Percentiles rank a stretch among this genome's conserved stretches.
Conservation (phyloP, 2,329 filamentous ascomycete genomes). For the Penicillium sp. region DNA sequence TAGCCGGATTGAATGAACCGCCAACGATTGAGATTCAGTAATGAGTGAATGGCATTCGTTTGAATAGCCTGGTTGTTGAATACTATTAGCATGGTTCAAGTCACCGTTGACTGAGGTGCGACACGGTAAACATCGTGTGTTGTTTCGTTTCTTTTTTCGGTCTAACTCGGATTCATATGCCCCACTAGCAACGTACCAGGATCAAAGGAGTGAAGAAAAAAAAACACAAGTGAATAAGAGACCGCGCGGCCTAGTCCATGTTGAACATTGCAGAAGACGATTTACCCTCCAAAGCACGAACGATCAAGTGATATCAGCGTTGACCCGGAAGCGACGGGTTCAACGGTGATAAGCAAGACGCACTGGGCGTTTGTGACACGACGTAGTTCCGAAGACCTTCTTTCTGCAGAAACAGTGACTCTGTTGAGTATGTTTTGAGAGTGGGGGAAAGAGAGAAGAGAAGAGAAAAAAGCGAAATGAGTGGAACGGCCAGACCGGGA, state of each 20-base stretch:
- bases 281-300: neutral
- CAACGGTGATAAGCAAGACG: constrained; percentile 7
- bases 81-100: constrained; percentile 2
- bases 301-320: constrained; percentile 7
- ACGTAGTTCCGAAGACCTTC: neutral
- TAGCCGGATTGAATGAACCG: neutral
- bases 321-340: constrained; percentile 9
- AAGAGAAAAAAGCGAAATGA: constrained; percentile 12
- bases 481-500: constrained; percentile 9
- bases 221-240: constrained; percentile 2
- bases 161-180: neutral
- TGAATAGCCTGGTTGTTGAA: constrained; percentile 3
- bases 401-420: neutral
- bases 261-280: constrained; percentile 7
- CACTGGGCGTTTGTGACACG: constrained; percentile 9
- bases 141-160: neutral
- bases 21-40: constrained; percentile 5
- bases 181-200: constrained; percentile 13
- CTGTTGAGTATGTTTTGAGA: constrained; percentile 1
- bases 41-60: constrained; percentile 14
- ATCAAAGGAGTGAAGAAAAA: constrained; percentile 16
- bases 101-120: neutral
- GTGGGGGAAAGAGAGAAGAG: constrained; percentile 1
- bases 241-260: constrained; percentile 20
- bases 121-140: neutral